These are phyloP conservation scores for Pyronema domesticum DNA, from an alignment of 495 filamentous ascomycete genomes.

Conservation along the genomic window DNA sequence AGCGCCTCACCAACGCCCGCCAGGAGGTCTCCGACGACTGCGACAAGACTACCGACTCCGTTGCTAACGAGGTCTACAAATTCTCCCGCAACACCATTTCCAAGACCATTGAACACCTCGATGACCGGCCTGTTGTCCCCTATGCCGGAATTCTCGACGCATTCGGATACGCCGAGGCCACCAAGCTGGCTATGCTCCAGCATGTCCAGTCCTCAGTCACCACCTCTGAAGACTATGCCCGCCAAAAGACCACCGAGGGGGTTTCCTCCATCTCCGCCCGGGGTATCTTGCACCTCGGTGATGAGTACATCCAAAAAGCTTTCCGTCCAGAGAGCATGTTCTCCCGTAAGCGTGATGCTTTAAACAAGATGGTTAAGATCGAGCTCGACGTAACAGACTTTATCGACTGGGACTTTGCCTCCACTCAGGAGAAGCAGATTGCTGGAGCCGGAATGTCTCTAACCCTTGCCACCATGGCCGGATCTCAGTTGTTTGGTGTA, in stretches of 20 bases:
- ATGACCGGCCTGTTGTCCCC: slow-evolving; percentile 56
- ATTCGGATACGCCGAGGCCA: slow-evolving; percentile 83
- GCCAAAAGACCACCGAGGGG: slow-evolving; percentile 58
- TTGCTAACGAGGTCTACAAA: slow-evolving; percentile 66
- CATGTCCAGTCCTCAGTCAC: slow-evolving; percentile 63
- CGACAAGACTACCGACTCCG: slow-evolving; percentile 64
- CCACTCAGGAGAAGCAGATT: slow-evolving; percentile 63
- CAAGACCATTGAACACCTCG: slow-evolving; percentile 50
- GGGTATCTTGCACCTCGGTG: slow-evolving; percentile 72
- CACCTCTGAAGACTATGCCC: slow-evolving; percentile 67
- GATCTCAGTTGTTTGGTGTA: slow-evolving; percentile 61
- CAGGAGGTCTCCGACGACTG: slow-evolving; percentile 66
- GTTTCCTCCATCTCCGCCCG: slow-evolving; percentile 74
- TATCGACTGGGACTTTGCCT: slow-evolving; percentile 83
- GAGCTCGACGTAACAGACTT: slow-evolving; percentile 83
- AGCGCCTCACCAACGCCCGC: slow-evolving; percentile 65
- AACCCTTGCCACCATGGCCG: slow-evolving; percentile 74
- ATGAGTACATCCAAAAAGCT: slow-evolving; percentile 62
- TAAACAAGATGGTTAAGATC: slow-evolving; percentile 70
- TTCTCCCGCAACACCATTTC: slow-evolving; percentile 58
- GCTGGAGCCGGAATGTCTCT: slow-evolving; percentile 84
- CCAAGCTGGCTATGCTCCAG: slow-evolving; percentile 80
- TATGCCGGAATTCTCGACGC: slow-evolving; percentile 74
- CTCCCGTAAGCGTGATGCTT: slow-evolving; percentile 53
- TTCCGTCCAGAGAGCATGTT: slow-evolving; percentile 92